Evolutionary conservation across 1,139 yeast genomes (phyloP), one percentile per base, ranked within the genome.

Genomic region (Blastobotrys aristatus): DNA sequence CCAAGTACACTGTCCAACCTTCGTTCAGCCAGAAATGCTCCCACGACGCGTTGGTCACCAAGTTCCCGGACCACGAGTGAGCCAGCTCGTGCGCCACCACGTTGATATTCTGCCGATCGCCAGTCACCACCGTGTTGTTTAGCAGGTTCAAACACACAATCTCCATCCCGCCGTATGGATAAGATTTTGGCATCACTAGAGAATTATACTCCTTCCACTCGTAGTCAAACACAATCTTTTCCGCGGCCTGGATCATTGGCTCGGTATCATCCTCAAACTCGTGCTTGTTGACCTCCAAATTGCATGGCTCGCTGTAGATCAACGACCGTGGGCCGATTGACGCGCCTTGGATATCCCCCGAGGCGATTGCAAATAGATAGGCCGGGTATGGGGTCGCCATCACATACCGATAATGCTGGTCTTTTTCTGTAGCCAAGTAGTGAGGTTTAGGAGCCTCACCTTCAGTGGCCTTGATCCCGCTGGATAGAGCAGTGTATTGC

Each of bases 91-190:
- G 96, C 1, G 96, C 95, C 64, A 88, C 80, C 32, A 88, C 96
- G 56, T 84, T 88, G 26, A 88, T 89, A 58, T 88, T 87, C 50
- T 87, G 82, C 51, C 94, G 74, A 67, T 89, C 96, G 42, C 92
- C 90, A 27, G 92, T 80, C 41, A 89, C 80, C 57, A 89, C 73
- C 0, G 97, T 88, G 40, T 96, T 96, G 0, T 96, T 89, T 35
- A 90, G 92, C 66, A 87, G 87, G 2, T 96, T 88, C 65, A 87
- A 79, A 65, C 87, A 87, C 48, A 96, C 95, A 63, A 87, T 86
- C 68, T 89, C 97, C 96, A 89, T 89, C 47, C 97, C 96, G 52
- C 96, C 96, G 60, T 87, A 89, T 2, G 96, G 96, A 76, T 87
- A 88, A 4, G 90, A 78, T 48, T 80, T 76, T 3, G 96, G 96